Base-by-base conservation (phyloP, 2,329 filamentous ascomycete species). In the Sclerotinia minor region DNA sequence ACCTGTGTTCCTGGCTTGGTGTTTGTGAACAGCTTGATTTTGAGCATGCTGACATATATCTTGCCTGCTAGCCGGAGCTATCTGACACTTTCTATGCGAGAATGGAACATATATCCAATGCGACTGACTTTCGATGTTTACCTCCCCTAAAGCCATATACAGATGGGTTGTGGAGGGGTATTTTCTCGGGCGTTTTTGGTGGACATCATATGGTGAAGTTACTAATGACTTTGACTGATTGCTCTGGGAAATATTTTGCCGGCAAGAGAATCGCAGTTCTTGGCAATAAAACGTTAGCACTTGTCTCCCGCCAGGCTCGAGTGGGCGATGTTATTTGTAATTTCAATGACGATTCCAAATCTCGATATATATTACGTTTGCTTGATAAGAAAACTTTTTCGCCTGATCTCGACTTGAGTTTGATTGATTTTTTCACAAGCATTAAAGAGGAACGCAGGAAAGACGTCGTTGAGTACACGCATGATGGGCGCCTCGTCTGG, bases 211-310 rank as follows among this genome's bases (percentile, higher is more conserved):
- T n/a, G n/a, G n/a, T n/a, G n/a, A n/a, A n/a, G n/a, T n/a, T n/a
- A n/a, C 17, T 41, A 3, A 35, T 44, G 38, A 24, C 15, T 3
- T 17, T 60, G 57, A 32, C 38, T 24, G 24, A 59, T 32, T 2
- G 9, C 8, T 45, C 2, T 4, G 35, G 57, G n/a, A 44, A 8
- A 21, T 45, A n/a, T 35, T 7, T 45, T 2, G 2, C 7, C 0
- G 38, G n/a, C 0, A 45, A 60, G 38, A 44, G 26, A 13, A 5
- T 45, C 8, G 57, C 24, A 9, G 11, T 13, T 19, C 29, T 60
- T 24, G 0, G n/a, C 0, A 60, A 29, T 4, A 0, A 4, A 0
- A 0, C 8, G 1, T 19, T 60, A 6, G 57, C n/a, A 2, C 57
- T 60, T 2, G 57, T 60, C 35, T 8, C 15, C 21, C 0, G 3